These are phyloP conservation scores for Ophiocordyceps camponoti-floridani DNA, from an alignment of 2,329 filamentous ascomycete genomes.

Conservation along the genomic window DNA sequence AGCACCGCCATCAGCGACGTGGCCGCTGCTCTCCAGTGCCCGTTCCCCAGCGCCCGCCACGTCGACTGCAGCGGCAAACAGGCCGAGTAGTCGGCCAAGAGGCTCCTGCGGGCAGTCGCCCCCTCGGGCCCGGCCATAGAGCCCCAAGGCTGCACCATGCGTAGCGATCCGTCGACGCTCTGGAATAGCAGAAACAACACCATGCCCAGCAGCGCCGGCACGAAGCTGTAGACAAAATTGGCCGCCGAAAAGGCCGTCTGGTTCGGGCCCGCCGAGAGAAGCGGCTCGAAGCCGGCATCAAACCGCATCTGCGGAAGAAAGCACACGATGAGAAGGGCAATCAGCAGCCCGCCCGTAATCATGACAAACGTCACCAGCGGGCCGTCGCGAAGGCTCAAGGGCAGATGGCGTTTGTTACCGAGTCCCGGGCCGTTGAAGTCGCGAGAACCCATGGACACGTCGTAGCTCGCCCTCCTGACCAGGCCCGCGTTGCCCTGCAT, in stretches of 20 bases:
- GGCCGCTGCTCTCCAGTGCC: constrained; percentile 47
- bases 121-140: constrained; percentile 40
- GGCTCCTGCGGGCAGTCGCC: constrained; percentile 39
- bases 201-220: constrained; percentile 51
- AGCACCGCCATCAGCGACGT: constrained; percentile 40
- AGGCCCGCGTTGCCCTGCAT: constrained; percentile 9
- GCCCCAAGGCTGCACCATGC: constrained; percentile 52
- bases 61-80: constrained; percentile 44
- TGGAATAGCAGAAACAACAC: constrained; percentile 50
- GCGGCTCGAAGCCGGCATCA: constrained; percentile 52
- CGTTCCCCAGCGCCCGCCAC: constrained; percentile 36
- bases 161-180: constrained; percentile 45
- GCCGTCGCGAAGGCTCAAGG: constrained; percentile 55
- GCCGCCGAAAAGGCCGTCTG: constrained; percentile 59
- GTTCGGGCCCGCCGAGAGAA: constrained; percentile 41
- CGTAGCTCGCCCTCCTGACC: constrained; percentile 12
- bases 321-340: constrained; percentile 59
- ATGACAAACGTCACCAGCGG: constrained; percentile 49
- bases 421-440: constrained; percentile 10
- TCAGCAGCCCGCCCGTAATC: constrained; percentile 40
- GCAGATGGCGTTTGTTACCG: constrained; percentile 49
- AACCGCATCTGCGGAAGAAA: constrained; percentile 56
- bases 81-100: constrained; percentile 54
- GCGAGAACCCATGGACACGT: constrained; percentile 13
- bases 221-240: constrained; percentile 72